Evolutionary conservation across 169 alveolate genomes (phyloP).

Genomic region (Plasmodium vivax): DNA sequence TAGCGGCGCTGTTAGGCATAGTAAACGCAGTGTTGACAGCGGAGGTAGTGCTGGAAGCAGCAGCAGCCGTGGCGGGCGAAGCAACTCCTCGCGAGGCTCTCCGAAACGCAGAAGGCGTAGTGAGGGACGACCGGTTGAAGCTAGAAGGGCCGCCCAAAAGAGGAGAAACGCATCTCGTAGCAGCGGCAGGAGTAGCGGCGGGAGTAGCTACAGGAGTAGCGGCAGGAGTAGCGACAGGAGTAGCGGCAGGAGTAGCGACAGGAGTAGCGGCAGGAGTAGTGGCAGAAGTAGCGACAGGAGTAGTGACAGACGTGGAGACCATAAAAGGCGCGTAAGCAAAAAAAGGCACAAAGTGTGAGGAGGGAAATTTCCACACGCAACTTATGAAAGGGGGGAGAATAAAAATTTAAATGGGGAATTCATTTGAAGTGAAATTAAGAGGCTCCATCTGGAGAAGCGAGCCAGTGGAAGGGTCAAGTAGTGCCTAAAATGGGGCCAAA

Average conservation of each 20-base stretch:
- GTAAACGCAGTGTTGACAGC: not conserved
- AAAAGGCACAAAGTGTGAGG: constrained; percentile 1
- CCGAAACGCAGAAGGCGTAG: not conserved
- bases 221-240: not conserved
- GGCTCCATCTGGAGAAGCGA: not conserved
- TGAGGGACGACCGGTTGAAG: not conserved
- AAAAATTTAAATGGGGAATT: not conserved
- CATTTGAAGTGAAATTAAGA: not conserved
- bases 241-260: not conserved
- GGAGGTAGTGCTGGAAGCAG: not conserved
- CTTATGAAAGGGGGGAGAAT: not conserved
- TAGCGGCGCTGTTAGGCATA: not conserved
- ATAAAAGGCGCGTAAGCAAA: not conserved
- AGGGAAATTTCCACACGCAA: not conserved
- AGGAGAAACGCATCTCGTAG: not conserved
- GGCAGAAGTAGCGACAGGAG: constrained; percentile 13
- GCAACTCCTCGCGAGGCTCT: not conserved
- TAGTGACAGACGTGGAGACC: not conserved
- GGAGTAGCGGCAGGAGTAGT: not conserved
- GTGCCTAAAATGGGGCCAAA: not conserved
- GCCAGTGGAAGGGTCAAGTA: not conserved
- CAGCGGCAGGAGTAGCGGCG: not conserved
- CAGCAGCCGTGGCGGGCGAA: not conserved
- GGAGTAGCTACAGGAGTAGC: not conserved
- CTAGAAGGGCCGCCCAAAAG: not conserved